A percentile compares a stretch with the other conserved stretches of the same genome.
Conservation (phyloP, 2,329 filamentous ascomycete genomes). For the Drechslerella coelobrocha region DNA sequence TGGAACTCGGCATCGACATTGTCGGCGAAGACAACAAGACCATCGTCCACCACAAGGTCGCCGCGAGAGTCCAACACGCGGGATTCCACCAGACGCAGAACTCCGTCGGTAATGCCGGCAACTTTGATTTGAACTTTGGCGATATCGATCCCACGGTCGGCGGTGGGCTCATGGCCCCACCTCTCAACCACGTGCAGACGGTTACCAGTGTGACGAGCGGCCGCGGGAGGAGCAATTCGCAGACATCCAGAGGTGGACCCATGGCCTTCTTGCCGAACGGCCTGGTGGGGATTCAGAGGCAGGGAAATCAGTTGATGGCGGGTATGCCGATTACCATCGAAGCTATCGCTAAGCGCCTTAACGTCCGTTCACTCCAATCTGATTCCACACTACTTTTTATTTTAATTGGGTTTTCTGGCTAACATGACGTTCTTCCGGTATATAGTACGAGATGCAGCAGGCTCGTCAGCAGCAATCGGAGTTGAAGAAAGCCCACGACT, state of each 20-base stretch:
- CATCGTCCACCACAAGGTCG: slow-evolving; percentile 97
- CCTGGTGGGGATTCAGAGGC: slow-evolving; percentile 68
- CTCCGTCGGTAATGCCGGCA: slow-evolving; percentile 71
- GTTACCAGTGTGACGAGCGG: slow-evolving; percentile 64
- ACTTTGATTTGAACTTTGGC: slow-evolving; percentile 88
- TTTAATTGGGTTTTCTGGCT: slow-evolving; percentile 7
- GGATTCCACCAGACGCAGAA: slow-evolving; percentile 68
- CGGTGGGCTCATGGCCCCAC: slow-evolving; percentile 60
- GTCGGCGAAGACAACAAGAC: slow-evolving; percentile 99
- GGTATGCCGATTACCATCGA: slow-evolving; percentile 85
- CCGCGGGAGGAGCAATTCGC: slow-evolving; percentile 65
- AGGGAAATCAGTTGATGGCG: slow-evolving; percentile 74
- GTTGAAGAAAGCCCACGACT: slow-evolving; percentile 79
- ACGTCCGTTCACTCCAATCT: slow-evolving; percentile 65
- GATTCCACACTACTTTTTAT: background rate
- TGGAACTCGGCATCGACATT: slow-evolving; percentile 97
- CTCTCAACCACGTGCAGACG: slow-evolving; percentile 69
- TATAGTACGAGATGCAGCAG: slow-evolving; percentile 84
- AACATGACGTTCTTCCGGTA: background rate
- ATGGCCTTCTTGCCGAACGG: slow-evolving; percentile 60
- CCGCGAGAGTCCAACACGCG: slow-evolving; percentile 93
- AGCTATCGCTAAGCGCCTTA: slow-evolving; percentile 86
- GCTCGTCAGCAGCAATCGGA: slow-evolving; percentile 88
- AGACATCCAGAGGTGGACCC: slow-evolving; percentile 60
- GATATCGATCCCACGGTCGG: slow-evolving; percentile 82